Evolutionary conservation across 345 rosid genomes (phyloP), one percentile per base, ranked within the genome.

Genomic region (Aegle marmelos): DNA sequence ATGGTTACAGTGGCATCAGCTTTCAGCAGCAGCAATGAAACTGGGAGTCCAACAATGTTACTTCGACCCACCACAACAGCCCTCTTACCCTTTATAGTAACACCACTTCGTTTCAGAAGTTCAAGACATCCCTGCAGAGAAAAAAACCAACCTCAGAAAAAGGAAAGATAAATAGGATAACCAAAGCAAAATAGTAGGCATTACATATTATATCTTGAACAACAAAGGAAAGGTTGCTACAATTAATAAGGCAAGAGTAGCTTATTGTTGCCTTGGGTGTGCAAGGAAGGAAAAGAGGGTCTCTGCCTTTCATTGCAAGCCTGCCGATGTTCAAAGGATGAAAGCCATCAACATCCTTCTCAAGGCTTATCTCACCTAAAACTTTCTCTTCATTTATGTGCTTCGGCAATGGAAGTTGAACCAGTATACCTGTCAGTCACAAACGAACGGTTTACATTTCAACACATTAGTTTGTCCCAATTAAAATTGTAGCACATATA

Each of bases 261-360:
- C 0, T 16, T 45, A 45, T 45, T 30, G 60, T 74, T 86, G 83
- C 99, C 99, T 93, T 92, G 76, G 98, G 98, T 73, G 98, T 93
- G 88, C 98, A 95, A 16, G 99, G 98, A 77, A 86, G 89, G 73
- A 92, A 95, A 79, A 92, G 93, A 25, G 98, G 98, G 14, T 95
- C 96, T 88, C 98, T 83, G 83, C 95, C 99, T 84, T 93, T 93
- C 99, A 95, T 95, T 57, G 97, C 99, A 82, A 93, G 96, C 89
- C 90, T 93, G 75, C 98, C 98, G 34, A 93, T 92, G 74, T 95
- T 95, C 68, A 95, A 75, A 65, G 99, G 99, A 88, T 95, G 99
- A 86, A 95, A 95, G 19, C 99, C 99, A 85, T 95, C 99, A 0
- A 93, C 97, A 85, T 93, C 98, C 80, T 93, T 95, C 79, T 82